Evolutionary conservation across 495 filamentous ascomycete species (phyloP).

Genomic region (Hyaloscypha hepaticicola): DNA sequence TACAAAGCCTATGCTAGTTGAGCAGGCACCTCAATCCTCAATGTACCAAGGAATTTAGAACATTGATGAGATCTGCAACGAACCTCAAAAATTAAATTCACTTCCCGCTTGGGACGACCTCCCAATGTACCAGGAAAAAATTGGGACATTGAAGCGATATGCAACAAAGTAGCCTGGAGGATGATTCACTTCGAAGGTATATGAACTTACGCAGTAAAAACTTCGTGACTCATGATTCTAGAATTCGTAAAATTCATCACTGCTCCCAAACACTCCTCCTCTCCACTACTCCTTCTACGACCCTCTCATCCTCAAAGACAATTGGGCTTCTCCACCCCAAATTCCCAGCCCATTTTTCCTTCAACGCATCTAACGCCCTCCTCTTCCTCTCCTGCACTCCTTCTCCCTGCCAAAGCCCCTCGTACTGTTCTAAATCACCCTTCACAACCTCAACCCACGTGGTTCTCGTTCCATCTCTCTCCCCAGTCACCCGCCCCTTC

Average conservation of each 20-base stretch:
- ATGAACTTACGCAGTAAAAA: too few relatives aligned
- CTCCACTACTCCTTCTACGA: not conserved
- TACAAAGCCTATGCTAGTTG: too few relatives aligned
- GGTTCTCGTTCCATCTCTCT: not conserved
- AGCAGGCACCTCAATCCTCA: too few relatives aligned
- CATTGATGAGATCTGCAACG: too few relatives aligned
- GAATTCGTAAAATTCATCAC: not conserved
- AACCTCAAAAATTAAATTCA: too few relatives aligned
- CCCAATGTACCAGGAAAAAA: too few relatives aligned
- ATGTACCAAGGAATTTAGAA: too few relatives aligned
- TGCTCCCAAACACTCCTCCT: slow-evolving; percentile 17
- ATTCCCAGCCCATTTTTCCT: not conserved
- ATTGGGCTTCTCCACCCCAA: slow-evolving; percentile 5
- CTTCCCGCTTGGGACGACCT: too few relatives aligned
- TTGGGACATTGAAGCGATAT: too few relatives aligned
- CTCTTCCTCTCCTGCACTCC: slow-evolving; percentile 20
- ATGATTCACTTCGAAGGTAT: too few relatives aligned
- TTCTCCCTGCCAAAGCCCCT: slow-evolving; percentile 19
- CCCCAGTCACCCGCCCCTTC: not conserved
- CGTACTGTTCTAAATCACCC: slow-evolving; percentile 21
- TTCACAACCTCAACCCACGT: slow-evolving; percentile 22
- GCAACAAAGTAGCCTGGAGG: too few relatives aligned
- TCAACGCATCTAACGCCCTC: slow-evolving; percentile 5
- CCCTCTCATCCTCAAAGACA: not conserved
- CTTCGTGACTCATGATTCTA: too few relatives aligned